phyloP scores from a whole-genome alignment of 1,139 yeast species.

The Kodamaea derodonti region DNA sequence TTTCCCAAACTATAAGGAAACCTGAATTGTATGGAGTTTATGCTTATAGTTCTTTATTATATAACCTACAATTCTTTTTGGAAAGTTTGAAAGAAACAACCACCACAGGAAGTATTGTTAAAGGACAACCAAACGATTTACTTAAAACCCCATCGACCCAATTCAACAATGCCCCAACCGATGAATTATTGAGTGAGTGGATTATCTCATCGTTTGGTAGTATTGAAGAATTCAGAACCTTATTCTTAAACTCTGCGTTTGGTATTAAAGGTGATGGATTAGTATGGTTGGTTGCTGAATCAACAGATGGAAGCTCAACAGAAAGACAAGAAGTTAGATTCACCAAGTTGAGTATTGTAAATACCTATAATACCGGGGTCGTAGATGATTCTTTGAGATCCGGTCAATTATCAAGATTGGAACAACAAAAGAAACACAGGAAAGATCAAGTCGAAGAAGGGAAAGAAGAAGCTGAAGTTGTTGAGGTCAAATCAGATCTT shows the following conservation, averaged over 20 bases:
- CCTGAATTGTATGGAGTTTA: conserved; percentile 48
- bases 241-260: conserved; percentile 56
- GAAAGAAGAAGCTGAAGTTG: conserved; percentile 8
- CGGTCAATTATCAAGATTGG: conserved; percentile 44
- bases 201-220: conserved; percentile 63
- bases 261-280: conserved; percentile 73
- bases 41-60: conserved; percentile 56
- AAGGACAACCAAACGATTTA: conserved; percentile 29
- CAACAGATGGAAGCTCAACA: conserved; percentile 31
- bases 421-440: conserved; percentile 31
- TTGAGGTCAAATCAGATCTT: conserved; percentile 10
- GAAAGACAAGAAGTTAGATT: conserved; percentile 25
- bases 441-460: conserved; percentile 15
- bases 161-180: conserved; percentile 36
- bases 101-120: conserved; percentile 12
- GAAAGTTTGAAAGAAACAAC: conserved; percentile 42
- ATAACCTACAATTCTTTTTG: conserved; percentile 57
- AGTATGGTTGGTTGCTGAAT: conserved; percentile 70
- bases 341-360: conserved; percentile 55
- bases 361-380: conserved; percentile 74
- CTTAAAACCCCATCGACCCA: conserved; percentile 39
- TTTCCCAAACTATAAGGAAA: conserved; percentile 41
- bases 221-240: conserved; percentile 58
- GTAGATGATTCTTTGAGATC: conserved; percentile 54
- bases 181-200: conserved; percentile 38